These are phyloP conservation scores for Cladorrhinum samala DNA, from an alignment of 495 filamentous ascomycete genomes.

Conservation along the genomic window DNA sequence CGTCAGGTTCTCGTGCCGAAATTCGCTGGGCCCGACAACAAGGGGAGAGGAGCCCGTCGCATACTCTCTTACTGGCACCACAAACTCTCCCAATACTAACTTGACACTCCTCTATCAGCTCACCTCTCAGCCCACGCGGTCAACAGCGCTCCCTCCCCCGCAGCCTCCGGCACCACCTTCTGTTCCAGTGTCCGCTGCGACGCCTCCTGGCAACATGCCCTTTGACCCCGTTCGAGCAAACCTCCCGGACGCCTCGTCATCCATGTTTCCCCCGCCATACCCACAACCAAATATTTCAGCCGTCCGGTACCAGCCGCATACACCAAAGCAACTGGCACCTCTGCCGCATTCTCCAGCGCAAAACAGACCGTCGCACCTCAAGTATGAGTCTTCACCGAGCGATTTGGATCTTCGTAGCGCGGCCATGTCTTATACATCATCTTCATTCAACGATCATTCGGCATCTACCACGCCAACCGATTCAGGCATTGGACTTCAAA, in stretches of 20 bases:
- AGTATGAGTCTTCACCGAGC: constrained; percentile 31
- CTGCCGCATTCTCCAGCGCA: constrained; percentile 24
- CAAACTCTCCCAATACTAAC: constrained; percentile 73
- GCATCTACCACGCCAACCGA: constrained; percentile 24
- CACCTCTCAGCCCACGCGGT: constrained; percentile 8
- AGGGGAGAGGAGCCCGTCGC: constrained; percentile 44
- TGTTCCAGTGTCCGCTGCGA: constrained; percentile 32
- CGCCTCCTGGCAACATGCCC: constrained; percentile 44
- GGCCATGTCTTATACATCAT: constrained; percentile 10
- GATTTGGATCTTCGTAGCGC: constrained; percentile 22
- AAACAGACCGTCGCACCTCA: constrained; percentile 29
- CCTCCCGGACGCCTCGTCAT: constrained; percentile 34
- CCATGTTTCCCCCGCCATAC: constrained; percentile 41
- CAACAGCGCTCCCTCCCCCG: constrained; percentile 17
- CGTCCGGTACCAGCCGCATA: constrained; percentile 31
- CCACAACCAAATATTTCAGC: constrained; percentile 42
- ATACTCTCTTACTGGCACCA: constrained; percentile 74
- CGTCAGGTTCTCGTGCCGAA: constrained; percentile 49
- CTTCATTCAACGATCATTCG: constrained; percentile 26
- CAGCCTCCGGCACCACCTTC: constrained; percentile 16
- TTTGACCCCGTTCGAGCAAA: constrained; percentile 49
- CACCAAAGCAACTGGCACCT: constrained; percentile 14
- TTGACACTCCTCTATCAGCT: constrained; percentile 64
- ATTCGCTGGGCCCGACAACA: constrained; percentile 31
- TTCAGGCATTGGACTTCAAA: constrained; percentile 11